Evolutionary conservation across 2,329 filamentous ascomycete genomes (phyloP).

Genomic region (Aspergillus sp.): DNA sequence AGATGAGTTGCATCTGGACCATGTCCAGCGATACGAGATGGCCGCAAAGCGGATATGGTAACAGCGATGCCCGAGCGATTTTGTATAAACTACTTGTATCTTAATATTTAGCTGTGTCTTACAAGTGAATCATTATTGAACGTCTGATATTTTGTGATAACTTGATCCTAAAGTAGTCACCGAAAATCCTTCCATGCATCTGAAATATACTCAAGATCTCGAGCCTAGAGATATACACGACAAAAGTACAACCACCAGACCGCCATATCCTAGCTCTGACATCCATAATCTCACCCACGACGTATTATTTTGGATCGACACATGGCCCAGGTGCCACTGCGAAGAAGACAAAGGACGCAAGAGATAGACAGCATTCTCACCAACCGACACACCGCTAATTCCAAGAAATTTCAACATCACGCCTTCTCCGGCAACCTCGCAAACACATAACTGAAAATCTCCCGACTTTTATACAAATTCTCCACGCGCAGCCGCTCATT

Average conservation of each 20-base stretch:
- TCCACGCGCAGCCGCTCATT: slow-evolving; percentile 88
- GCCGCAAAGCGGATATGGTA: slow-evolving; percentile 95
- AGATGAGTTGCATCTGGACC: slow-evolving; percentile 62
- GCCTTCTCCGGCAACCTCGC: slow-evolving; percentile 53
- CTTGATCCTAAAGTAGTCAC: no score
- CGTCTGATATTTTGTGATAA: not conserved
- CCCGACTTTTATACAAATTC: slow-evolving; percentile 86
- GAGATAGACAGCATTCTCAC: not conserved
- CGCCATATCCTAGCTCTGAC: no score
- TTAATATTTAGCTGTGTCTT: not conserved
- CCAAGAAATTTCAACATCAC: not conserved
- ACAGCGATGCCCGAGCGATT: not conserved
- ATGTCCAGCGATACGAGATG: slow-evolving; percentile 85
- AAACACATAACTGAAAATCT: slow-evolving; percentile 89
- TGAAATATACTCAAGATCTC: no score
- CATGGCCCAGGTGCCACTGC: no score
- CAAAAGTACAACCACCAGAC: no score
- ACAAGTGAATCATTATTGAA: not conserved
- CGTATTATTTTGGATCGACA: no score
- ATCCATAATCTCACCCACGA: no score
- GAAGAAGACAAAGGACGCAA: not conserved
- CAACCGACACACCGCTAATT: not conserved
- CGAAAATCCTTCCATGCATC: no score
- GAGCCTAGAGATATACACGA: no score
- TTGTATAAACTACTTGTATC: not conserved